Conservation (phyloP, 2,329 filamentous ascomycete genomes). For the Cladosporium sp. region DNA sequence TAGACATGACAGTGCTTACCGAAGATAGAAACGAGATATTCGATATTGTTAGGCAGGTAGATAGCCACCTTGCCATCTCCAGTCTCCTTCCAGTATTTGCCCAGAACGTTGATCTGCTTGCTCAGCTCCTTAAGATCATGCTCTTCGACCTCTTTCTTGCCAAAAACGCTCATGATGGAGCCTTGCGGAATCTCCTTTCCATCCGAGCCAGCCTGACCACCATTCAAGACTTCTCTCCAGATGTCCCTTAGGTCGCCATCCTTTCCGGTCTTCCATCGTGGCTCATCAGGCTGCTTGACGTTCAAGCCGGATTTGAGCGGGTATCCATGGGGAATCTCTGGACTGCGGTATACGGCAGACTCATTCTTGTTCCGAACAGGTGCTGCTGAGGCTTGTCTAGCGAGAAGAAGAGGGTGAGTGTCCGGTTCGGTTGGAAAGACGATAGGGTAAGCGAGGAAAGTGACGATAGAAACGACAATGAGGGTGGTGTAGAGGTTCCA, state of each 20-base stretch:
- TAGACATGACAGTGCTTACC: slow-evolving; percentile 37
- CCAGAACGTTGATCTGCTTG: slow-evolving; percentile 81
- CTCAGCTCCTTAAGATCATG: slow-evolving; percentile 68
- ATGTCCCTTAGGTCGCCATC: slow-evolving; percentile 89
- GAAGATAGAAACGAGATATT: slow-evolving; percentile 77
- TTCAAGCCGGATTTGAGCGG: slow-evolving; percentile 71
- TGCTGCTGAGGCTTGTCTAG: slow-evolving; percentile 73
- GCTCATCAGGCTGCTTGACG: slow-evolving; percentile 72
- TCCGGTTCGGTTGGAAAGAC: slow-evolving; percentile 74
- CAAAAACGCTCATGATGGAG: slow-evolving; percentile 72
- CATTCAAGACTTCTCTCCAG: slow-evolving; percentile 63
- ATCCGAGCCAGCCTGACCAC: slow-evolving; percentile 55
- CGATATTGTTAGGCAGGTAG: slow-evolving; percentile 88
- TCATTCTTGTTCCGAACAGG: slow-evolving; percentile 78
- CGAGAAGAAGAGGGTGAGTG: slow-evolving; percentile 84
- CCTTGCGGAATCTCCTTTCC: slow-evolving; percentile 57
- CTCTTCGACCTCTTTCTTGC: slow-evolving; percentile 68
- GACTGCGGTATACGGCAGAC: slow-evolving; percentile 79
- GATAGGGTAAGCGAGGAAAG: slow-evolving; percentile 66
- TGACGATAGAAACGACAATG: slow-evolving; percentile 61
- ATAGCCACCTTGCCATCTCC: slow-evolving; percentile 67
- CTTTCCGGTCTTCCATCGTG: slow-evolving; percentile 76
- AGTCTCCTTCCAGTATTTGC: slow-evolving; percentile 66
- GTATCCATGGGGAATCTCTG: slow-evolving; percentile 79
- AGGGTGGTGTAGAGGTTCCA: slow-evolving; percentile 79